These are phyloP conservation scores for Paramecium biaurelia DNA, from an alignment of 73 alveolate species.

Conservation along the genomic window DNA sequence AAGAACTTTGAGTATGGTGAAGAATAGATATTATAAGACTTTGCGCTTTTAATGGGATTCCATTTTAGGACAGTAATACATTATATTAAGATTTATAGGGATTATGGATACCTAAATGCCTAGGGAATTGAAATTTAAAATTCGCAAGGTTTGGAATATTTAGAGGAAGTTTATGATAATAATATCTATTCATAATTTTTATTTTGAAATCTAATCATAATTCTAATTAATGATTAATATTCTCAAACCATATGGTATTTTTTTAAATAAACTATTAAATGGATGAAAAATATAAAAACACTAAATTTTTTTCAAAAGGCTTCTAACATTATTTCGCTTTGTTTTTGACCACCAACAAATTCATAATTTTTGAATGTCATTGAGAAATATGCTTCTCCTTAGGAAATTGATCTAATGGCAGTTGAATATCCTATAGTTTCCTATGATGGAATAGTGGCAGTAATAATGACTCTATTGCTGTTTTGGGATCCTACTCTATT, in stretches of 20 bases:
- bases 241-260: neutral
- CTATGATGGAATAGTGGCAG: slow-evolving; percentile 19
- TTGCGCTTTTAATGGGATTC: slow-evolving; percentile 1
- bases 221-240: neutral
- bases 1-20: slow-evolving; percentile 16
- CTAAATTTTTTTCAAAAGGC: neutral
- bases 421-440: slow-evolving; percentile 30
- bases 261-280: neutral
- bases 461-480: neutral
- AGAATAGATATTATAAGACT: slow-evolving; percentile 7
- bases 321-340: neutral
- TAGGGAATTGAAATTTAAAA: neutral
- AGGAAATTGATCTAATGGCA: neutral
- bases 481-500: neutral
- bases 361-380: neutral
- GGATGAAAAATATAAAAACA: neutral
- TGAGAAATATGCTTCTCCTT: slow-evolving; percentile 32
- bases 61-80: neutral
- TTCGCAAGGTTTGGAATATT: neutral
- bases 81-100: neutral
- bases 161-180: neutral
- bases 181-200: neutral
- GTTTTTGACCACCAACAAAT: slow-evolving; percentile 33
- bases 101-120: neutral
- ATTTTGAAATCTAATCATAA: neutral